Conservation (phyloP, 129 eudicot species). For the Lactuca saligna region DNA sequence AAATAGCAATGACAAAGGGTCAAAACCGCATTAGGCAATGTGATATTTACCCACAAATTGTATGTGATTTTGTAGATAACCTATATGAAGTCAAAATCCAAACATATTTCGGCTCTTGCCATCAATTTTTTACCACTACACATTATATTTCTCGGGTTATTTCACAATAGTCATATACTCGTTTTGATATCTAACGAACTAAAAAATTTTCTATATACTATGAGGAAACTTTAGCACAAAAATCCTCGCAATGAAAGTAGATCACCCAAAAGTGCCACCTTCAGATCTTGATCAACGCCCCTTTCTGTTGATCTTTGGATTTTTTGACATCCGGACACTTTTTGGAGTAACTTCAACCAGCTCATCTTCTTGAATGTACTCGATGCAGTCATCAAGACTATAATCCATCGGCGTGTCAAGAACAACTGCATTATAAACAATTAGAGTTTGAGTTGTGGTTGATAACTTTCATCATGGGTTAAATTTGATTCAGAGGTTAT, state of each 20-base stretch:
- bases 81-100: conserved; percentile 12
- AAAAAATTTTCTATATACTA: conserved; percentile 22
- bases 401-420: conserved; percentile 69
- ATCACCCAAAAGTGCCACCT: conserved; percentile 6
- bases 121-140: conserved; percentile 1
- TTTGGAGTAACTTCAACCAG: conserved; percentile 65
- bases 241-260: conserved; percentile 4
- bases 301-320: conserved; percentile 60
- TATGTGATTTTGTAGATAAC: conserved; percentile 1
- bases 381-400: conserved; percentile 85
- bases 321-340: conserved; percentile 63
- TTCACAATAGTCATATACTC: conserved; percentile 13
- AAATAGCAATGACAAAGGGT: neutral
- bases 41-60: conserved; percentile 1
- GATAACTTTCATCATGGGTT: too few relatives aligned
- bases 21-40: neutral
- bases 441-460: too few relatives aligned
- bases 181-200: conserved; percentile 18
- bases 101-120: neutral
- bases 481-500: too few relatives aligned
- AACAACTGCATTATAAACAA: conserved; percentile 42
- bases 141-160: neutral
- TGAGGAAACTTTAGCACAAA: conserved; percentile 6
- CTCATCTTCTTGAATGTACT: conserved; percentile 87
- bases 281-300: conserved; percentile 22